A percentile compares a stretch with the other conserved stretches of the same genome.
phyloP scores from a whole-genome alignment of 371 early-diverging fungal genomes.

The Mucor lusitanicus region DNA sequence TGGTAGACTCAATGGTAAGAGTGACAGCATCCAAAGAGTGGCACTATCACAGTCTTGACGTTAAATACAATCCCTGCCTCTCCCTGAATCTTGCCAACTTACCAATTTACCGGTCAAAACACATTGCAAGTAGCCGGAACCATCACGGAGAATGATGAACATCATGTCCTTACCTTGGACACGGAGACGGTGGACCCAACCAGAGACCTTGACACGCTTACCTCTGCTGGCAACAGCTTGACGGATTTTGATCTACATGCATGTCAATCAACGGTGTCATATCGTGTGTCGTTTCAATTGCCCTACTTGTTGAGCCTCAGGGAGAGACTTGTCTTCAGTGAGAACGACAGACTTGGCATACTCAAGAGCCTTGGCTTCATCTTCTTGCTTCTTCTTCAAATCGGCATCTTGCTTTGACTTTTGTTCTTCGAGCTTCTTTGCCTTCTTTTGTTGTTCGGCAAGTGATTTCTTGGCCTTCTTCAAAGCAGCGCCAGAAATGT shows the following conservation, averaged over 20 bases:
- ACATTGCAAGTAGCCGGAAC: conserved; percentile 93
- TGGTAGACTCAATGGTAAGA: conserved; percentile 90
- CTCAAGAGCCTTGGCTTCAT: conserved; percentile 80
- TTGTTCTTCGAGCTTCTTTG: conserved; percentile 73
- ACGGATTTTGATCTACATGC: conserved; percentile 78
- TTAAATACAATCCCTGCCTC: not conserved
- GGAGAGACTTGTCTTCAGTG: conserved; percentile 75
- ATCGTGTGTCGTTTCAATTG: not conserved
- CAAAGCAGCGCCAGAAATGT: conserved; percentile 84
- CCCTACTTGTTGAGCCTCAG: conserved; percentile 69
- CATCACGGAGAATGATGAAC: conserved; percentile 94
- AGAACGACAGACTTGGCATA: conserved; percentile 84
- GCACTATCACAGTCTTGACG: conserved; percentile 57
- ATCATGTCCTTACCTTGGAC: conserved; percentile 97
- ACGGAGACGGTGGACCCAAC: conserved; percentile 97
- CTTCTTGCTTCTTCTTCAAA: conserved; percentile 66
- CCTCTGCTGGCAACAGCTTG: conserved; percentile 70
- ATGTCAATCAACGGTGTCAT: not conserved
- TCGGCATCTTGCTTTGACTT: conserved; percentile 70
- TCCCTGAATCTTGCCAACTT: conserved; percentile 18
- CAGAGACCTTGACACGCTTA: conserved; percentile 85
- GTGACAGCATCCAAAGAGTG: conserved; percentile 95
- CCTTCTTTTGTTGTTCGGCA: conserved; percentile 70
- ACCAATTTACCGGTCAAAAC: conserved; percentile 87
- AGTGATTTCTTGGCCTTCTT: conserved; percentile 91